Base-by-base conservation (phyloP, 2,329 filamentous ascomycete species). In the Pseudocercospora macadamiae region DNA sequence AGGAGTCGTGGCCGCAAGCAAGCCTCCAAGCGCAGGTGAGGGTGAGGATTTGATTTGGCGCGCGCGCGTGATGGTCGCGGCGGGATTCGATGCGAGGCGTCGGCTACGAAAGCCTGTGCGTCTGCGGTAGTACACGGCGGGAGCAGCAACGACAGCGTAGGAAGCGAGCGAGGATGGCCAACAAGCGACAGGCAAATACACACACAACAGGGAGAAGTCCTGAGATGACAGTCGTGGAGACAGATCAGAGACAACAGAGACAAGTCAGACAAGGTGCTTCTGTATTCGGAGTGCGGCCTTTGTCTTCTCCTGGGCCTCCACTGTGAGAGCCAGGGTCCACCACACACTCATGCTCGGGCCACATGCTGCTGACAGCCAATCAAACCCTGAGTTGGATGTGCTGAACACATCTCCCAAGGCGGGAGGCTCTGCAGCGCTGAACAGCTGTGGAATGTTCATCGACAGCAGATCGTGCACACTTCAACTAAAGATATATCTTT, bases 41-140 rank as follows among this genome's bases (percentile, higher is more conserved):
- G 42, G 42, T 23, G 42, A 45, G 42, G 42, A 45, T 45, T 45
- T 32, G 42, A 45, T 45, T 45, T 32, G 42, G 42, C 42, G 21
- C 42, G 42, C 21, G 42, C 42, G 42, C 42, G 42, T 45, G 42
- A 45, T 25, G 34, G 34, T 39, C 34, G 42, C 21, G 19, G 42
- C 42, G 21, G 36, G 10, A 39, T 19, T 39, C 36, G 36, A 39
- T 19, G 18, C 10, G 2, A 19, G 36, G 5, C 21, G 7, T 45
- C 5, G 19, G 42, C 42, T 25, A 12, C 12, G 28, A 32, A 32
- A 32, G 28, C 28, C 12, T 32, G 28, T 32, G 6, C 12, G 28
- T 32, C 6, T 6, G 28, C 12, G 42, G 42, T 25, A 8, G 36
- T 39, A 39, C 36, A 19, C 16, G 36, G 36, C 36, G 42, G 42